Conservation (phyloP, 139 green algal species). For the Picochlorum sp. region DNA sequence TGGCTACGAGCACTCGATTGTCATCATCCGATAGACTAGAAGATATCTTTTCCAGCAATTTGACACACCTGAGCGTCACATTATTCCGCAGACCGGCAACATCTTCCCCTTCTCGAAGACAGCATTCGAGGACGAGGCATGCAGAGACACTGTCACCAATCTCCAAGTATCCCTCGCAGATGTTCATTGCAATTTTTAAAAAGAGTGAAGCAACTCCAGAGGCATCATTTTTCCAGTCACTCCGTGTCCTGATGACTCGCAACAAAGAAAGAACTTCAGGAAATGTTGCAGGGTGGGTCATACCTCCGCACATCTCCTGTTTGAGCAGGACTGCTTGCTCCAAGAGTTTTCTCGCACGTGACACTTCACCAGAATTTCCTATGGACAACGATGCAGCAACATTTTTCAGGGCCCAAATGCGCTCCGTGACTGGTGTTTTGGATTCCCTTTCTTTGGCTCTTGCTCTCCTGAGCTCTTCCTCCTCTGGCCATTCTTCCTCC, state of each 20-base stretch:
- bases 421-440: slow-evolving; percentile 40
- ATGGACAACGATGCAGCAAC: slow-evolving; percentile 39
- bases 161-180: slow-evolving; percentile 21
- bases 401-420: slow-evolving; percentile 47
- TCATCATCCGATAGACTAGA: not conserved
- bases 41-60: not conserved
- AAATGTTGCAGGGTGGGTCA: slow-evolving; percentile 34
- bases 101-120: slow-evolving; percentile 25
- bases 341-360: slow-evolving; percentile 25
- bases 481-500: slow-evolving; percentile 49
- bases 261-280: slow-evolving; percentile 33
- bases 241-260: slow-evolving; percentile 12
- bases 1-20: not conserved
- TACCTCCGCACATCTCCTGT: slow-evolving; percentile 26
- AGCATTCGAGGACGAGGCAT: slow-evolving; percentile 28
- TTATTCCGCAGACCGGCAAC: slow-evolving; percentile 1
- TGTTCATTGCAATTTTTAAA: slow-evolving; percentile 14
- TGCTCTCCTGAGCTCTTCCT: slow-evolving; percentile 25
- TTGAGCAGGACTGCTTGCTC: slow-evolving; percentile 43
- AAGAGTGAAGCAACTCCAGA: slow-evolving; percentile 15
- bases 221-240: slow-evolving; percentile 33
- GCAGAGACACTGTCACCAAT: slow-evolving; percentile 24
- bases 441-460: slow-evolving; percentile 31
- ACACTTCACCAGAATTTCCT: slow-evolving; percentile 23
- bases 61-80: not conserved